A percentile compares a stretch with the other conserved stretches of the same genome.
Evolutionary conservation across 177 flowering plant genomes (phyloP).

Genomic region (Tripterygium wilfordii): DNA sequence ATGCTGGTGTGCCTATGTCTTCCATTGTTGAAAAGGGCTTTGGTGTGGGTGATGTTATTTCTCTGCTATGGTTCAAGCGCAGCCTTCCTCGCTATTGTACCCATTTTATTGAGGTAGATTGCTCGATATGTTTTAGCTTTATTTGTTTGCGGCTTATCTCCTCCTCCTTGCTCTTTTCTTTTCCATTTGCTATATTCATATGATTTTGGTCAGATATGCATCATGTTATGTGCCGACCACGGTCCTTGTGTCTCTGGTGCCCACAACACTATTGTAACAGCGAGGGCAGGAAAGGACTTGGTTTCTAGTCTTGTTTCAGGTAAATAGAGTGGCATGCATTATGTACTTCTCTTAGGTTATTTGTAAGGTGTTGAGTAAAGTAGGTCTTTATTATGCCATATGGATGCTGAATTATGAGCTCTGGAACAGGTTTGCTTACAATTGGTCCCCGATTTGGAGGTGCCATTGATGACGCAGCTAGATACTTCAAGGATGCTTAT

Average conservation of each 20-base stretch:
- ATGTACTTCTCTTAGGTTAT: too few relatives aligned
- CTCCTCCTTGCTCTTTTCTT: neutral
- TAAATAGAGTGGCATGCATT: slow-evolving; percentile 12
- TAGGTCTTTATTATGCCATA: too few relatives aligned
- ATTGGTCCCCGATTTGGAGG: slow-evolving; percentile 99
- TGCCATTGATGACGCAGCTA: slow-evolving; percentile 97
- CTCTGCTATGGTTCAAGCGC: slow-evolving; percentile 90
- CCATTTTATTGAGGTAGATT: slow-evolving; percentile 58
- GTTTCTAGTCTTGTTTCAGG: slow-evolving; percentile 77
- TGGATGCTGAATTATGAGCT: slow-evolving; percentile 8
- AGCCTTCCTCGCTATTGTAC: slow-evolving; percentile 93
- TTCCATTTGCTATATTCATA: slow-evolving; percentile 1
- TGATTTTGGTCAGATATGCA: slow-evolving; percentile 55
- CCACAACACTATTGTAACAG: slow-evolving; percentile 93
- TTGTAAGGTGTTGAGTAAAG: too few relatives aligned
- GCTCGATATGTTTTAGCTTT: neutral
- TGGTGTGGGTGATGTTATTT: slow-evolving; percentile 94
- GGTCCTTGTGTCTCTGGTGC: slow-evolving; percentile 99
- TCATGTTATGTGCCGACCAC: slow-evolving; percentile 94
- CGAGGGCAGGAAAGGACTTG: slow-evolving; percentile 75
- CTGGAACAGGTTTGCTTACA: slow-evolving; percentile 78
- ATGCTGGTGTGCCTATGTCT: slow-evolving; percentile 96
- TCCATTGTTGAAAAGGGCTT: slow-evolving; percentile 80
- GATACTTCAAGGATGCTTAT: slow-evolving; percentile 94
- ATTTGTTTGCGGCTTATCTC: too few relatives aligned